Conservation (phyloP, 495 filamentous ascomycete species). For the Haplographium delicatum region DNA sequence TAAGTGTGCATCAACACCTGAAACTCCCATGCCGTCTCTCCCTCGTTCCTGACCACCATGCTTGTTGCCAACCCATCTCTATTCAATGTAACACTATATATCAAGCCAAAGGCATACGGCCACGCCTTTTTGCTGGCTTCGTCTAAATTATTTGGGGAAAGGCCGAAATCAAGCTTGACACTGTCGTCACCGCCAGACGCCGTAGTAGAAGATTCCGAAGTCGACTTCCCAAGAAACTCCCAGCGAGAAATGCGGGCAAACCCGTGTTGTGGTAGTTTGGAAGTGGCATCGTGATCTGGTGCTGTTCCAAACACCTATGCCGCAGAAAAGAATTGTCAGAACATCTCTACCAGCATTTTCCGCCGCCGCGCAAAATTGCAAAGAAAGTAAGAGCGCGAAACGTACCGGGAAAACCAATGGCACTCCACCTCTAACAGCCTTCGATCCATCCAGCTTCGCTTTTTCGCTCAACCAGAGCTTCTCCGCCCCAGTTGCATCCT, state of each 20-base stretch:
- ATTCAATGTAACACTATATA: conserved; percentile 85
- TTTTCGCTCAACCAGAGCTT: conserved; percentile 83
- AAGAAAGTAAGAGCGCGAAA: not conserved
- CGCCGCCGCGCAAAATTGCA: not conserved
- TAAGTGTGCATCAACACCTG: conserved; percentile 92
- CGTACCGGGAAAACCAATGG: conserved; percentile 93
- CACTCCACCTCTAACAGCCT: conserved; percentile 69
- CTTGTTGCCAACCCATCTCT: conserved; percentile 71
- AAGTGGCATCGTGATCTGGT: conserved; percentile 63
- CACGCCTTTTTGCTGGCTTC: conserved; percentile 60
- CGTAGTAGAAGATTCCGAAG: conserved; percentile 44
- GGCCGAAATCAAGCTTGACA: conserved; percentile 92
- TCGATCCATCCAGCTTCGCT: conserved; percentile 56
- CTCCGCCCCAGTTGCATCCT: conserved; percentile 70
- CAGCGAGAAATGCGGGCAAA: conserved; percentile 84
- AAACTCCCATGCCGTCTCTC: conserved; percentile 75
- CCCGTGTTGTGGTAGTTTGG: conserved; percentile 83
- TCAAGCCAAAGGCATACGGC: conserved; percentile 80
- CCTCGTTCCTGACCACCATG: conserved; percentile 84
- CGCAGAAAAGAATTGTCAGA: not conserved
- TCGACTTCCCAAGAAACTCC: conserved; percentile 70
- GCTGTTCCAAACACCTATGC: conserved; percentile 83
- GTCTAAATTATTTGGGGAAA: conserved; percentile 64
- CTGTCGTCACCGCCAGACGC: conserved; percentile 49
- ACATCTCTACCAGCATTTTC: not conserved